Percentiles rank a stretch among this genome's conserved stretches.
phyloP scores from a whole-genome alignment of 345 rosid genomes.

The Bruguiera sexangula region DNA sequence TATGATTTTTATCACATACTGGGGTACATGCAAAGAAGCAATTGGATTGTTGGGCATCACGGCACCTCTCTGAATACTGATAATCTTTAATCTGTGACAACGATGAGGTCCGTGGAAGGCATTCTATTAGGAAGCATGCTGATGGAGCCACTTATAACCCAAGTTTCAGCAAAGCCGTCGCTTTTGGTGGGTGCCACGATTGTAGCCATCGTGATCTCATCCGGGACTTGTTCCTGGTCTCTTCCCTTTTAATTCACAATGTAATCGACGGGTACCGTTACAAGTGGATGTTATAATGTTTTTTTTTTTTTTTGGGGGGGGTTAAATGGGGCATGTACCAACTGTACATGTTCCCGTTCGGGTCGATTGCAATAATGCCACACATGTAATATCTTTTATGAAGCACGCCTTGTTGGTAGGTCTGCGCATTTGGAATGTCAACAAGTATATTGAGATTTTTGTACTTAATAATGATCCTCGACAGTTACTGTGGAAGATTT shows the following conservation, averaged over 20 bases:
- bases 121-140: background rate
- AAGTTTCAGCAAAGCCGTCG: constrained; percentile 3
- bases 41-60: too few relatives aligned
- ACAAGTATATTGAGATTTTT: background rate
- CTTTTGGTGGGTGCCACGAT: background rate
- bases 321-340: background rate
- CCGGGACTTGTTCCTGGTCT: background rate
- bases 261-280: too few relatives aligned
- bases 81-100: too few relatives aligned
- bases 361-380: background rate
- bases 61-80: too few relatives aligned
- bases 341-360: background rate
- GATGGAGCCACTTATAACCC: background rate
- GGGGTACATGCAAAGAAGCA: too few relatives aligned
- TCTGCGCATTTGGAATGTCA: background rate
- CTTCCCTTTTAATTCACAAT: background rate
- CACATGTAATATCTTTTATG: background rate
- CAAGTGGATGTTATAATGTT: too few relatives aligned
- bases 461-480: background rate
- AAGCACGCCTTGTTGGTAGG: background rate
- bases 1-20: too few relatives aligned
- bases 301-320: background rate
- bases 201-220: background rate
- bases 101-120: background rate
- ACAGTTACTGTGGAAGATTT: background rate